Conservation (phyloP, 192 early-diverging fungal genomes). For the Cetraspora pellucida region DNA sequence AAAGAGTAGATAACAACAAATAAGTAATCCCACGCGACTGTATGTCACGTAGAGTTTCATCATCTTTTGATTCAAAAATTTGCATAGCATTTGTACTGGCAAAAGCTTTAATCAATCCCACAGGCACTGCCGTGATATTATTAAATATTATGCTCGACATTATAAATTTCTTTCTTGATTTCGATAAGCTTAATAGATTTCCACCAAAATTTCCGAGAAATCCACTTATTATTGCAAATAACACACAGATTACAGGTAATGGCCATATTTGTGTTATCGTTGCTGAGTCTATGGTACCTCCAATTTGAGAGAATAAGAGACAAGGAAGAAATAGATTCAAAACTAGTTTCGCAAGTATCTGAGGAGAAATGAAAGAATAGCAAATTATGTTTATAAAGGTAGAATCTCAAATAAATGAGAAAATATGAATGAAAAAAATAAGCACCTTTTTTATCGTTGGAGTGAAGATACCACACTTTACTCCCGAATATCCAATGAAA, state of each 20-base stretch:
- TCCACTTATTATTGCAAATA: conserved; percentile 8
- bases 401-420: too few relatives aligned
- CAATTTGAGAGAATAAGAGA: conserved; percentile 29
- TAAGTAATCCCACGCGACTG: conserved; percentile 28
- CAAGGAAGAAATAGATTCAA: conserved; percentile 30
- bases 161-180: conserved; percentile 25
- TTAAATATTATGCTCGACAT: conserved; percentile 23
- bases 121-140: conserved; percentile 25
- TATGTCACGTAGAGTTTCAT: background rate
- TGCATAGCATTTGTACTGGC: conserved; percentile 10
- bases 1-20: conserved; percentile 20
- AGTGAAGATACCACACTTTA: too few relatives aligned
- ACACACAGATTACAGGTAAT: conserved; percentile 15
- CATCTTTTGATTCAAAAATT: conserved; percentile 5
- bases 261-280: conserved; percentile 31
- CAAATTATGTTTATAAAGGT: too few relatives aligned
- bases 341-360: conserved; percentile 13
- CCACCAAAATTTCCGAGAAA: conserved; percentile 6
- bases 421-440: too few relatives aligned
- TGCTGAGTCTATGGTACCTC: conserved; percentile 10
- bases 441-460: too few relatives aligned
- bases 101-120: conserved; percentile 29
- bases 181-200: conserved; percentile 15
- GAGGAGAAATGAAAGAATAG: background rate
- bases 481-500: too few relatives aligned